A percentile compares a stretch with the other conserved stretches of the same genome.
Conservation (phyloP, 1,284 basidiomycete species). For the Ganoderma lingzhi region DNA sequence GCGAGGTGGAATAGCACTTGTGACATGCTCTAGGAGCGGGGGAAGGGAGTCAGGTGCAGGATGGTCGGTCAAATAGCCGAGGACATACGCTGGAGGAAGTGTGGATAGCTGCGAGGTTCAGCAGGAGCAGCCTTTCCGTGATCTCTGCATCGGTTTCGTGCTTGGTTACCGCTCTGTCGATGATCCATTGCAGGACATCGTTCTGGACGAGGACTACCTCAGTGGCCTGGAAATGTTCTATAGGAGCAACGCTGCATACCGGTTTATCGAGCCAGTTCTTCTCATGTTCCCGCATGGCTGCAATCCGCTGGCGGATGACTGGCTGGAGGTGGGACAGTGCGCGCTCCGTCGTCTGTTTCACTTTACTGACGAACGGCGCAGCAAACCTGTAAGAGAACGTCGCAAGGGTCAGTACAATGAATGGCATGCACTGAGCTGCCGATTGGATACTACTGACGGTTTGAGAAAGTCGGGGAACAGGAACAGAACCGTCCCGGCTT, state of each 20-base stretch:
- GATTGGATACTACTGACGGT: slow-evolving; percentile 42
- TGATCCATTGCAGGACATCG: slow-evolving; percentile 53
- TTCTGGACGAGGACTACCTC: slow-evolving; percentile 38
- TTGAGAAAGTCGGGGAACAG: slow-evolving; percentile 48
- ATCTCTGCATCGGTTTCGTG: slow-evolving; percentile 43
- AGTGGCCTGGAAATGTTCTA: too few relatives aligned
- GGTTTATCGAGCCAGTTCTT: slow-evolving; percentile 48
- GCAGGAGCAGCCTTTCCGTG: slow-evolving; percentile 41
- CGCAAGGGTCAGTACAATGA: neutral
- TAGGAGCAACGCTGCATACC: slow-evolving; percentile 33
- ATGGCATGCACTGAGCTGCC: neutral
- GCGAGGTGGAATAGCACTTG: slow-evolving; percentile 29
- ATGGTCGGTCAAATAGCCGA: neutral
- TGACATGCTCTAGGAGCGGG: slow-evolving; percentile 12
- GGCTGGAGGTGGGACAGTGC: slow-evolving; percentile 44
- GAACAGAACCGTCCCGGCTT: slow-evolving; percentile 42
- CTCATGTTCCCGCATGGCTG: slow-evolving; percentile 45
- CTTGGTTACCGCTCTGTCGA: slow-evolving; percentile 46
- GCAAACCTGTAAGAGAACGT: slow-evolving; percentile 27
- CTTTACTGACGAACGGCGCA: slow-evolving; percentile 29
- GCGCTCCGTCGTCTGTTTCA: slow-evolving; percentile 18
- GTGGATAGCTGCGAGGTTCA: slow-evolving; percentile 53
- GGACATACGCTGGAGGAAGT: slow-evolving; percentile 44
- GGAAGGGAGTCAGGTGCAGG: slow-evolving; percentile 9
- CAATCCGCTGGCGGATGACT: slow-evolving; percentile 47